Percentiles rank a stretch among this genome's conserved stretches.
Evolutionary conservation across 2,329 filamentous ascomycete species (phyloP).

Genomic region (Trichophyton schoenleinii): DNA sequence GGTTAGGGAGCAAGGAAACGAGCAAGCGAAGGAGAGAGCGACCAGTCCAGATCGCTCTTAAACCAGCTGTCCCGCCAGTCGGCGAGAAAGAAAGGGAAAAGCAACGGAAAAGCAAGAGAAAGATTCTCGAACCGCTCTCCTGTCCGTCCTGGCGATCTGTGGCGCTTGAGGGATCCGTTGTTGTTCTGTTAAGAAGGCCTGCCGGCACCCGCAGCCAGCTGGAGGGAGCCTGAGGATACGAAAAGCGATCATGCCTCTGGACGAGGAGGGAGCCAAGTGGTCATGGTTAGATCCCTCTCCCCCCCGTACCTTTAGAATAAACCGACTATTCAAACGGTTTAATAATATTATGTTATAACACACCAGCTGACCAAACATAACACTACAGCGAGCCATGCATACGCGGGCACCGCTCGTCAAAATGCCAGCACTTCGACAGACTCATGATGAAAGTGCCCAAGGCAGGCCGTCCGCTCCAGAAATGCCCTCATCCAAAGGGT

Average conservation of each 20-base stretch:
- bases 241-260: slow-evolving; percentile 28
- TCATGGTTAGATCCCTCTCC: slow-evolving; percentile 27
- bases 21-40: neutral
- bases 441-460: slow-evolving; percentile 40
- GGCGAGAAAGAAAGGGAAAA: neutral
- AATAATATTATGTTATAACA: neutral
- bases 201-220: neutral
- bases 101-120: neutral
- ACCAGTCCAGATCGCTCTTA: too few species aligned
- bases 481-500: slow-evolving; percentile 35
- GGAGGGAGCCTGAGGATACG: neutral
- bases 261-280: slow-evolving; percentile 35
- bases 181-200: neutral
- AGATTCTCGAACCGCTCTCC: neutral
- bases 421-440: slow-evolving; percentile 38
- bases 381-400: slow-evolving; percentile 36
- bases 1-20: too few species aligned
- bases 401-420: slow-evolving; percentile 37
- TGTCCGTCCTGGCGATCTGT: neutral
- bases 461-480: slow-evolving; percentile 36
- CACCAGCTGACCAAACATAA: neutral
- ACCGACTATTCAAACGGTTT: neutral
- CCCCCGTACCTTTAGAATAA: neutral
- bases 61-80: too few species aligned
- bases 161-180: neutral